Evolutionary conservation across 139 green algal species (phyloP), one percentile per base, ranked within the genome.

Genomic region (Chlamydomonas schloesseri): DNA sequence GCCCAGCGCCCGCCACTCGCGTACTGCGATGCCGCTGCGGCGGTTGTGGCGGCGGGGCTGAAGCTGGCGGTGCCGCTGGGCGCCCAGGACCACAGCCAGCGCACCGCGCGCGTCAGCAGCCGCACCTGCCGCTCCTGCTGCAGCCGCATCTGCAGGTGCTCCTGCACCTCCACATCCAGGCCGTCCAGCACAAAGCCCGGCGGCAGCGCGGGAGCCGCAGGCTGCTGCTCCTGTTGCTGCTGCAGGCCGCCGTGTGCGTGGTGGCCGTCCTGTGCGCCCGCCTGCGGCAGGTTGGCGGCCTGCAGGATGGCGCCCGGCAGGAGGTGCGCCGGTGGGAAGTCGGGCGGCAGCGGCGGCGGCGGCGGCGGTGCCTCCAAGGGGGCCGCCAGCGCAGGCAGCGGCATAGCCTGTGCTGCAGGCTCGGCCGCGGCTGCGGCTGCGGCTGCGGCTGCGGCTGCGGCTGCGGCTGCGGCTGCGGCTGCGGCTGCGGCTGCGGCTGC

Each of bases 41-140:
- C 62, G 34, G 69, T 29, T 21, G 33, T 53, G 55, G 73, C 21
- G 24, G 34, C 33, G 34, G 21, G 0, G 42, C 42, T 50, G 42
- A 50, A 50, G 42, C 42, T 50, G 42, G 42, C 42, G 42, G 42
- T 50, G 42, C 42, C 42, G 0, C 3, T 37, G 37, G 37, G 29
- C 33, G 75, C n/a, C 13, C 50, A 69, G 23, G 76, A 33, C 76
- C 76, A 83, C 18, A 83, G 36, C 33, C 37, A 83, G 20, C 65
- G 76, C 28, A 83, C 76, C 5, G 36, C 34, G 26, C 76, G 76
- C 60, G 36, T 83, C 36, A 83, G 60, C 58, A 73, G 57, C 76
- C 76, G 76, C 60, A 83, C 76, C 36, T 28, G 24, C 37, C 42
- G 60, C 37, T 58, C 76, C 60, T 73, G 37, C 26, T 62, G 60